phyloP scores from a whole-genome alignment of 2,329 filamentous ascomycete species.

The Ophiocordyceps australis region DNA sequence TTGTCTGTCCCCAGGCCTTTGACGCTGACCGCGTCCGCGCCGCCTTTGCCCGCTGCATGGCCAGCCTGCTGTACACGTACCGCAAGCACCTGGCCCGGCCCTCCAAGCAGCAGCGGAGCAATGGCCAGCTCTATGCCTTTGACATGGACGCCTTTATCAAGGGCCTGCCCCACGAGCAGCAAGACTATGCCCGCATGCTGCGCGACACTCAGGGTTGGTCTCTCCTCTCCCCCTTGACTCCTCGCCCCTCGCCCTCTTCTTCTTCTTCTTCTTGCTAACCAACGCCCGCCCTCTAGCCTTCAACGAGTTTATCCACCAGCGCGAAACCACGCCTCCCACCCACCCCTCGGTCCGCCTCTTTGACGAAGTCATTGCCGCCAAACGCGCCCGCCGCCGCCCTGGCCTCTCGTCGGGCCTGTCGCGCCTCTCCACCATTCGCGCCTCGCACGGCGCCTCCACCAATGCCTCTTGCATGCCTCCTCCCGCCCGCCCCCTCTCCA shows the following conservation, averaged over 20 bases:
- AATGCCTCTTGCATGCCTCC: conserved; percentile 17
- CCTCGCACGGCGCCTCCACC: conserved; percentile 30
- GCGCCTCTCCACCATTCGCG: conserved; percentile 39
- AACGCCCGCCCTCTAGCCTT: conserved; percentile 22
- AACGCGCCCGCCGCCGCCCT: conserved; percentile 47
- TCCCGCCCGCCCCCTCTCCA: conserved; percentile 12
- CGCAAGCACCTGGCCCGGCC: conserved; percentile 43
- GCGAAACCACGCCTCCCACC: conserved; percentile 45
- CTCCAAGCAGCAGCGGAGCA: conserved; percentile 39
- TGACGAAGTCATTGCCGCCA: conserved; percentile 69
- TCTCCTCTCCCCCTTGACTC: not conserved
- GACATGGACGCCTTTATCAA: conserved; percentile 48
- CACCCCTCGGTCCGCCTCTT: conserved; percentile 57
- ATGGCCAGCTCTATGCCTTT: conserved; percentile 42
- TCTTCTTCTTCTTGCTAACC: not conserved
- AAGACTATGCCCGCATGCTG: conserved; percentile 45
- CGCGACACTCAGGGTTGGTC: conserved; percentile 45
- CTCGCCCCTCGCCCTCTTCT: not conserved
- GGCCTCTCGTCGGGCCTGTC: conserved; percentile 47
- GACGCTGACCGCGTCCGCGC: conserved; percentile 42
- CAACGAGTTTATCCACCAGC: conserved; percentile 72
- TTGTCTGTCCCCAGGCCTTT: conserved; percentile 47
- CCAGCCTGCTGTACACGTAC: conserved; percentile 49
- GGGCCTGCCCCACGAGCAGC: conserved; percentile 46
- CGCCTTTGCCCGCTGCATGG: conserved; percentile 45